These are phyloP conservation scores for Eragrostis curvula DNA, from an alignment of 176 grass and related monocot genomes.

Conservation along the genomic window DNA sequence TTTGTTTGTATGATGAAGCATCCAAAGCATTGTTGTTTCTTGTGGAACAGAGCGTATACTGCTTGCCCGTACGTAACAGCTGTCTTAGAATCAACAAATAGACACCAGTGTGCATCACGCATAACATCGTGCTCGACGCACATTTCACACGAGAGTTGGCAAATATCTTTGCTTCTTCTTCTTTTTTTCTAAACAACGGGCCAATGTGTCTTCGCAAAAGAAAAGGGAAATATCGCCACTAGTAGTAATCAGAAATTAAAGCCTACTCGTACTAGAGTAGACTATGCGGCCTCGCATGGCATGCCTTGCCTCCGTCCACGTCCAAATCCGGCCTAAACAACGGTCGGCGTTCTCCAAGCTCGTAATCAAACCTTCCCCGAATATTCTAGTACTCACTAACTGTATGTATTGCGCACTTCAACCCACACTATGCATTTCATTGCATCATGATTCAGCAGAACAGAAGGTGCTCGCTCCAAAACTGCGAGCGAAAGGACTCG, in stretches of 20 bases:
- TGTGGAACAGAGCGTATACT: background rate
- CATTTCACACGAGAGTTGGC: background rate
- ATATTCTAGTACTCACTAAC: background rate
- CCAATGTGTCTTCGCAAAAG: too few relatives aligned
- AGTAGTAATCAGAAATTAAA: background rate
- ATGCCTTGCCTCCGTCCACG: slow-evolving; percentile 14
- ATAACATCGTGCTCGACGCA: background rate
- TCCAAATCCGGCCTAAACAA: slow-evolving; percentile 10
- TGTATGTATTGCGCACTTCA: too few relatives aligned
- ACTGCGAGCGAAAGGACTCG: background rate
- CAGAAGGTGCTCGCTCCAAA: background rate
- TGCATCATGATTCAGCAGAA: background rate
- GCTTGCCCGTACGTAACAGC: background rate
- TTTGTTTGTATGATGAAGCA: background rate
- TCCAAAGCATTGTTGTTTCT: background rate
- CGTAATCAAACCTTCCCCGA: background rate
- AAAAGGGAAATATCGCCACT: background rate
- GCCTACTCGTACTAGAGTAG: background rate
- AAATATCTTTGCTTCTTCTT: background rate
- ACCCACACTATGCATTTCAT: too few relatives aligned
- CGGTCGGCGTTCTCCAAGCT: slow-evolving; percentile 22
- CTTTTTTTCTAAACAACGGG: too few relatives aligned
- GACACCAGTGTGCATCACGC: too few relatives aligned
- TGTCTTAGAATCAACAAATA: background rate
- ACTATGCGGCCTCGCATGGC: background rate